These are phyloP conservation scores for Ophiocordyceps camponoti-floridani DNA, from an alignment of 2,329 filamentous ascomycete genomes.

Conservation along the genomic window DNA sequence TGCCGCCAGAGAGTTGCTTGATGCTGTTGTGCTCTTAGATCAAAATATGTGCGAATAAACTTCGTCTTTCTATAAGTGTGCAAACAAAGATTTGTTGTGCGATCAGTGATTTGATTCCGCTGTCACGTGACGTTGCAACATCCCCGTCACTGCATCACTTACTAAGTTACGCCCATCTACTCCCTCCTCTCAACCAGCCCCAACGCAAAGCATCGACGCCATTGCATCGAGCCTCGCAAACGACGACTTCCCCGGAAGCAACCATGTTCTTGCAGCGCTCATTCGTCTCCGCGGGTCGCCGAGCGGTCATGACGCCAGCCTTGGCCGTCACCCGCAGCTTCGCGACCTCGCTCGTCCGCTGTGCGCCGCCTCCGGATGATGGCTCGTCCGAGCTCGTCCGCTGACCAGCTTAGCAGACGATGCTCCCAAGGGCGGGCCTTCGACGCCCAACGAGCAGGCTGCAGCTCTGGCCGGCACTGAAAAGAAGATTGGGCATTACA, in stretches of 20 bases:
- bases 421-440: slow-evolving; percentile 14
- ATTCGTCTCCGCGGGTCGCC: slow-evolving; percentile 41
- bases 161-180: background rate
- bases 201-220: background rate
- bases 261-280: slow-evolving; percentile 48
- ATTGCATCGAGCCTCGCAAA: background rate
- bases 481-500: slow-evolving; percentile 27
- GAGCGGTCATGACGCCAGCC: slow-evolving; percentile 32
- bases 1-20: too few relatives aligned
- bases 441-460: slow-evolving; percentile 17
- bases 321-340: slow-evolving; percentile 40
- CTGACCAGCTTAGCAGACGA: slow-evolving; percentile 12
- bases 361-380: slow-evolving; percentile 19
- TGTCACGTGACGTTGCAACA: background rate
- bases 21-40: too few relatives aligned
- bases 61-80: too few relatives aligned
- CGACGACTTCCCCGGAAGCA: background rate
- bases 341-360: slow-evolving; percentile 39
- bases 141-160: background rate
- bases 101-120: too few relatives aligned
- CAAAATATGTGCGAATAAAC: too few relatives aligned
- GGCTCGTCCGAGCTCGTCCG: background rate
- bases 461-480: slow-evolving; percentile 18
- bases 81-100: too few relatives aligned
- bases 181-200: background rate